Evolutionary conservation across 2,329 filamentous ascomycete species (phyloP).

Genomic region (Fusarium sp.): DNA sequence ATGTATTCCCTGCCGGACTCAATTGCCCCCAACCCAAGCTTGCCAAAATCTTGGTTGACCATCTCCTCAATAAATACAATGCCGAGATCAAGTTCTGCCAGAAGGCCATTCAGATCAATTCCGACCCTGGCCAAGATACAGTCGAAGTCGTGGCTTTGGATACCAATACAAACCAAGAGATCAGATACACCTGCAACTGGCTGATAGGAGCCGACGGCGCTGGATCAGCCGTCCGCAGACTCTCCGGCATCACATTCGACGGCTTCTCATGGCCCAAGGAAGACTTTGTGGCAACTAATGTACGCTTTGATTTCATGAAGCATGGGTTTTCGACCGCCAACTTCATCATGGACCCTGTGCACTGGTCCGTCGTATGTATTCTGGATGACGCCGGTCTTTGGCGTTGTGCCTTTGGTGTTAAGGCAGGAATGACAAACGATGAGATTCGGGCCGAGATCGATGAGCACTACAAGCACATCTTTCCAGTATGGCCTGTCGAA

Average conservation of each 20-base stretch:
- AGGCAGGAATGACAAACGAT: neutral
- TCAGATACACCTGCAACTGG: neutral
- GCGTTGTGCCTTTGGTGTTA: neutral
- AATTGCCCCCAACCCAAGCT: neutral
- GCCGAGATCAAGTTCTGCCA: neutral
- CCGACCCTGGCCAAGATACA: neutral
- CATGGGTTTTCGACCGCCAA: neutral
- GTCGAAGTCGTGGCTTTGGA: neutral
- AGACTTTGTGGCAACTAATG: neutral
- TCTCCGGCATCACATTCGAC: neutral
- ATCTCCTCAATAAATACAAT: neutral
- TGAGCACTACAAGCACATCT: neutral
- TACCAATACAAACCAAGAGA: neutral
- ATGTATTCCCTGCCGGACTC: neutral
- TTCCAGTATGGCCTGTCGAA: neutral
- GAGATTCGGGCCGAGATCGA: neutral
- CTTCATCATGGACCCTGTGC: neutral
- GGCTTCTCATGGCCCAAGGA: neutral
- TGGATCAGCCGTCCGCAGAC: neutral
- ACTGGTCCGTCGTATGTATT: neutral
- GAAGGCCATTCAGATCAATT: neutral
- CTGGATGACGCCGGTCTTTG: neutral
- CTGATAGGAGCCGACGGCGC: neutral
- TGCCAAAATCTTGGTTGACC: neutral
- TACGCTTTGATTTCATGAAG: neutral